Base-by-base conservation (phyloP, 176 grass and related monocot species). In the Oryza coarctata region DNA sequence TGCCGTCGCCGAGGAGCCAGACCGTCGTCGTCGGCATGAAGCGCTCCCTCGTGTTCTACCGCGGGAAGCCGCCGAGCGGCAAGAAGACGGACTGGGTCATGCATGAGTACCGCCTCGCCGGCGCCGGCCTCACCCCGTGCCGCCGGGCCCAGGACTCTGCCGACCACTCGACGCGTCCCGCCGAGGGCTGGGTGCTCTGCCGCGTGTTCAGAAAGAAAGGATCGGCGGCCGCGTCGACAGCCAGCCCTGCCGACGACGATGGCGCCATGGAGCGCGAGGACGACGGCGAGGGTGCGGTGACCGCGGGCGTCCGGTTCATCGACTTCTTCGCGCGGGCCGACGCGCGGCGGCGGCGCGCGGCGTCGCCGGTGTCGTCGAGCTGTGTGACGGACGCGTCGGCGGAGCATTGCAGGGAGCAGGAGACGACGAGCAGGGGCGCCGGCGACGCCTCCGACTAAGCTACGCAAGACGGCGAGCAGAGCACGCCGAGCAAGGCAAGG, bases 31-130 rank as follows among this genome's bases (percentile, higher is more conserved):
- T 90, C 49, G 91, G 91, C 6, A 87, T 93, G 85, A 93, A 90
- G 68, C 86, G 86, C 1, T 86, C 89, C 17, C 63, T 93, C 31
- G 91, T 90, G 28, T 93, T 93, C 73, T 93, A 93, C 85, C 85
- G 88, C 2, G 91, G 91, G 50, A 86, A 82, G 49, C 78, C 85
- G 1, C 91, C 91, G 3, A 73, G 38, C 38, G 85, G 91, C 52
- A 29, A 50, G 71, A 89, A 83, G 52, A 90, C 91, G 31, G 82
- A 94, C 36, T 94, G 88, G 92, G 79, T 94, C 23, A 94, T 94
- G 92, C 92, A 94, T 57, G 92, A 94, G 83, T 94, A 94, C 65
- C 86, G 89, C 40, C 92, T 94, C 31, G 82, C 89, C 26, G 87
- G 87, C 34, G 63, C 76, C 4, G 87, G 67, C 7, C 87, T 84